Evolutionary conservation across 2,329 filamentous ascomycete species (phyloP).

Genomic region (Penicillium sp.): DNA sequence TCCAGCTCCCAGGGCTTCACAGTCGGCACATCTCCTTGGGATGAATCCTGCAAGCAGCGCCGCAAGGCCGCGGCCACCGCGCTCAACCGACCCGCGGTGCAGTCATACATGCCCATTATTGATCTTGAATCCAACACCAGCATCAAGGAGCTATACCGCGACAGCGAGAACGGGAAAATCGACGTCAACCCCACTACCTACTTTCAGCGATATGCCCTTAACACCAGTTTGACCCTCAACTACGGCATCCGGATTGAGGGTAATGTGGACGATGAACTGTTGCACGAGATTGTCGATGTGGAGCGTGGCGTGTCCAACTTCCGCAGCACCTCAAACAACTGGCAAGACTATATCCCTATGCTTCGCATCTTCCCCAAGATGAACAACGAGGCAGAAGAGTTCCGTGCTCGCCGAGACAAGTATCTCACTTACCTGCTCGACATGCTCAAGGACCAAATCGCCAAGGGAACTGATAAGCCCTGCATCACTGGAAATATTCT

Average conservation of each 20-base stretch:
- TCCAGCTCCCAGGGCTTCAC: slow-evolving; percentile 77
- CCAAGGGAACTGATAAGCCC: slow-evolving; percentile 64
- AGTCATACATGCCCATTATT: slow-evolving; percentile 79
- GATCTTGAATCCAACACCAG: slow-evolving; percentile 73
- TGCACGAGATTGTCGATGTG: slow-evolving; percentile 73
- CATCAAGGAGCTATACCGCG: slow-evolving; percentile 69
- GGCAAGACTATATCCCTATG: slow-evolving; percentile 81
- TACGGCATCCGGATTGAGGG: slow-evolving; percentile 77
- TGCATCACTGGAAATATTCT: slow-evolving; percentile 71
- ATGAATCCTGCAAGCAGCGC: slow-evolving; percentile 74
- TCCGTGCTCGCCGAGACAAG: slow-evolving; percentile 67
- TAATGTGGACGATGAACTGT: slow-evolving; percentile 65
- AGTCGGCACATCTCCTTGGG: slow-evolving; percentile 81
- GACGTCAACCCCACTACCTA: slow-evolving; percentile 73
- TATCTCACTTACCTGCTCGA: slow-evolving; percentile 63
- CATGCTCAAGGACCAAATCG: slow-evolving; percentile 63
- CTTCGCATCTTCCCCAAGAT: slow-evolving; percentile 65
- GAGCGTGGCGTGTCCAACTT: slow-evolving; percentile 76
- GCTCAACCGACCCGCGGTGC: slow-evolving; percentile 72
- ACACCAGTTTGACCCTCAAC: slow-evolving; percentile 75
- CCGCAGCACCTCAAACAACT: slow-evolving; percentile 77
- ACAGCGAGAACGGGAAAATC: slow-evolving; percentile 61
- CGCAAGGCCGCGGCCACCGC: slow-evolving; percentile 79
- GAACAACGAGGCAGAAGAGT: slow-evolving; percentile 65
- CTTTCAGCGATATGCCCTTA: slow-evolving; percentile 74